Evolutionary conservation across 2,329 filamentous ascomycete genomes (phyloP).

Genomic region (Alternaria sp.): DNA sequence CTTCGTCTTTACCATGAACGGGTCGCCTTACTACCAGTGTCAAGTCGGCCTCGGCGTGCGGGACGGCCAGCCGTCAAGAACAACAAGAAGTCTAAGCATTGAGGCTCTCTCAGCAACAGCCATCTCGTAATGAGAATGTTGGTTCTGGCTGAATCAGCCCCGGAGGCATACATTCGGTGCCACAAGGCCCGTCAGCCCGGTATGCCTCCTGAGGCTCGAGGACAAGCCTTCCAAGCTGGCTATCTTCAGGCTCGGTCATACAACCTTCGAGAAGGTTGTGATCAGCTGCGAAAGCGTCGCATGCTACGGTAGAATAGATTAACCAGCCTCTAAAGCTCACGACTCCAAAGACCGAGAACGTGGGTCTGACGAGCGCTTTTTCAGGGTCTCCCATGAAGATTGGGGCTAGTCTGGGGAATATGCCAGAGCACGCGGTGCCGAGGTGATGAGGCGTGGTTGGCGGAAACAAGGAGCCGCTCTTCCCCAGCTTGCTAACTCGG

Average conservation of each 20-base stretch:
- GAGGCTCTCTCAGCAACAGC: slow-evolving; percentile 5
- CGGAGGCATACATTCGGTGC: slow-evolving; percentile 1
- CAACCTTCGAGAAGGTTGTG: slow-evolving; percentile 17
- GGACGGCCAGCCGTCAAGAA: slow-evolving; percentile 15
- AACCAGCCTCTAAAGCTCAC: slow-evolving; percentile 22
- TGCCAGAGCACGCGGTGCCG: slow-evolving; percentile 7
- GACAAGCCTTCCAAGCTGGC: slow-evolving; percentile 9
- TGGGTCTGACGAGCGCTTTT: slow-evolving; percentile 12
- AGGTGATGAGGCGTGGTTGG: slow-evolving; percentile 15
- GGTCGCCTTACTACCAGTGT: slow-evolving; percentile 6
- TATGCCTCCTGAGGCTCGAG: slow-evolving; percentile 7
- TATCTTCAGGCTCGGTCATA: slow-evolving; percentile 1
- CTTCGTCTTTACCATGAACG: slow-evolving; percentile 11
- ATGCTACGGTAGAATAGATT: slow-evolving; percentile 31
- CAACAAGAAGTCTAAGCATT: slow-evolving; percentile 11
- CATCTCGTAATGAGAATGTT: slow-evolving; percentile 4
- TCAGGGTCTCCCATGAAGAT: slow-evolving; percentile 2
- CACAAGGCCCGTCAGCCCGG: slow-evolving; percentile 13
- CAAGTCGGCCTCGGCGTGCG: slow-evolving; percentile 18
- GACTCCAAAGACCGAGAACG: slow-evolving; percentile 15
- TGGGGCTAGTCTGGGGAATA: not conserved
- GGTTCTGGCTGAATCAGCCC: not conserved
- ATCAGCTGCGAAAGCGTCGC: slow-evolving; percentile 10
- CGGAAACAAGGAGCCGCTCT: slow-evolving; percentile 9
- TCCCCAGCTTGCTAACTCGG: slow-evolving; percentile 5